Percentiles rank a stretch among this genome's conserved stretches.
phyloP scores from a whole-genome alignment of 2,329 filamentous ascomycete species.

The Colletotrichum graminicola region DNA sequence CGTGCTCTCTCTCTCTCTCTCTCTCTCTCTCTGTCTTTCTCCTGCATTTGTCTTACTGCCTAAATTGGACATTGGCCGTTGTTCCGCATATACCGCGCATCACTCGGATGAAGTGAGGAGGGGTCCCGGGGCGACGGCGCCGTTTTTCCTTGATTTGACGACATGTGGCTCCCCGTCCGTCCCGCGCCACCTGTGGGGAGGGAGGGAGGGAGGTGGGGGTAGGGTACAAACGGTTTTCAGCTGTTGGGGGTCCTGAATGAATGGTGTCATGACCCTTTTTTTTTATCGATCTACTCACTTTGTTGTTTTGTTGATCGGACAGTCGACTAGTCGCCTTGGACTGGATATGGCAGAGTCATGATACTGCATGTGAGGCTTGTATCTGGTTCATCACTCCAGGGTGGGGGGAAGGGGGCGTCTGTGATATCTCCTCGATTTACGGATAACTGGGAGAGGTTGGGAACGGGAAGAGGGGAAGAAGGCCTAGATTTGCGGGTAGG shows the following conservation, averaged over 20 bases:
- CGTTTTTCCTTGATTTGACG: neutral
- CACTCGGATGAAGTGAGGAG: neutral
- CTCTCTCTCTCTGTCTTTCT: neutral
- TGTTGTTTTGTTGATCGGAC: neutral
- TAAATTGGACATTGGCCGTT: neutral
- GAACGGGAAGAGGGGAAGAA: neutral
- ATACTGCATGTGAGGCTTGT: neutral
- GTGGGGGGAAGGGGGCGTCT: neutral
- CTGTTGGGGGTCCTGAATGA: no score
- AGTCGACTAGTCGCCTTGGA: neutral
- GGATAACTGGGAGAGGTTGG: neutral
- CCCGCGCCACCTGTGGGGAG: no score
- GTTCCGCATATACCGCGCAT: neutral
- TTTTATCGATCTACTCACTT: neutral
- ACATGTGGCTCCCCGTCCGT: neutral
- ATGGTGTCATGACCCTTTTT: no score
- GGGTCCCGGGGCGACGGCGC: neutral
- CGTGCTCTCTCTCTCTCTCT: neutral
- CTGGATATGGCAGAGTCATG: neutral
- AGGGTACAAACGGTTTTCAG: no score
- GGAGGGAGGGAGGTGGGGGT: no score
- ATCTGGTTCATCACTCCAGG: neutral
- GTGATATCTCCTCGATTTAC: neutral
- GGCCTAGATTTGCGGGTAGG: neutral
- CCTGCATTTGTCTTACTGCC: no score